Conservation (phyloP, 2,329 filamentous ascomycete species). For the Xylaria polymorpha region DNA sequence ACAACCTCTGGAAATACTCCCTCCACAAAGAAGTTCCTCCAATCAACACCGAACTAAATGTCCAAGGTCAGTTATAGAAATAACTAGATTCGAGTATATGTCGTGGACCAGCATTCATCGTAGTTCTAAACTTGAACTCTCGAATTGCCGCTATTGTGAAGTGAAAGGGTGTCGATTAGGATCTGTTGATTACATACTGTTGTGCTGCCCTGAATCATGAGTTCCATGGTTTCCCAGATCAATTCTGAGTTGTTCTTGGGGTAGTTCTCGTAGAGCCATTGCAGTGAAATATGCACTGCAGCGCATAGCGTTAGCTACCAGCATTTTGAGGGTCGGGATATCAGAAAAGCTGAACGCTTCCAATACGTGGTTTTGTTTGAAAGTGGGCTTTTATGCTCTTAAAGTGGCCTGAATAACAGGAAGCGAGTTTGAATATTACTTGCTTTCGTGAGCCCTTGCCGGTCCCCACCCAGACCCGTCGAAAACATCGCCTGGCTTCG, state of each 20-base stretch:
- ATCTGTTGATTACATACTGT: constrained; percentile 51
- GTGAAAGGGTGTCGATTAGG: background rate
- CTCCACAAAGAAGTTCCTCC: constrained; percentile 51
- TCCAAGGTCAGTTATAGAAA: constrained; percentile 2
- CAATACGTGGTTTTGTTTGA: background rate
- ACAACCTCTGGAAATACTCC: constrained; percentile 48
- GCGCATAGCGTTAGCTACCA: background rate
- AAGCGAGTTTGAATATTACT: constrained; percentile 2
- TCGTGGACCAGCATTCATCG: background rate
- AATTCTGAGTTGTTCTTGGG: constrained; percentile 50
- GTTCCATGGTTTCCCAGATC: constrained; percentile 56
- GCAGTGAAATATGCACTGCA: constrained; percentile 46
- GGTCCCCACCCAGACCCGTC: constrained; percentile 52
- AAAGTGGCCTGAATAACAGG: background rate
- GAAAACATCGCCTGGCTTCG: constrained; percentile 57
- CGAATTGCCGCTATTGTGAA: background rate
- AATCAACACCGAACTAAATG: constrained; percentile 48
- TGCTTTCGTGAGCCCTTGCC: constrained; percentile 54
- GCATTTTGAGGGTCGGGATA: too few species aligned
- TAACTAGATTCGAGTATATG: background rate
- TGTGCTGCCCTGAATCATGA: constrained; percentile 59
- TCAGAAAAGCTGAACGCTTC: background rate
- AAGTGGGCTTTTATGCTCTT: background rate
- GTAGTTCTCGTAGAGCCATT: constrained; percentile 54
- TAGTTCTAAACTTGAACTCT: background rate